Evolutionary conservation across 805 yeast species (phyloP).

Genomic region (Scheffersomyces stipitis): DNA sequence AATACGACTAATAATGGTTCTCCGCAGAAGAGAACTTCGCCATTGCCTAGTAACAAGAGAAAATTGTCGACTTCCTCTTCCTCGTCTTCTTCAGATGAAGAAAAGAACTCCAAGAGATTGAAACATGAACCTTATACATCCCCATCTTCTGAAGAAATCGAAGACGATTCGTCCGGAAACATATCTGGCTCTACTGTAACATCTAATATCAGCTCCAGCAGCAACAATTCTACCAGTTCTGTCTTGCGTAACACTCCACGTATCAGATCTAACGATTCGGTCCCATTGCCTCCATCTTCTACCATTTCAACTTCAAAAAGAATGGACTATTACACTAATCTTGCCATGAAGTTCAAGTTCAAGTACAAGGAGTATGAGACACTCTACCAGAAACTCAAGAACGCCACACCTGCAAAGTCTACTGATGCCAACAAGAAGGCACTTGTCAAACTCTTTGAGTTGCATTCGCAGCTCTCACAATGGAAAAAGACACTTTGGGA

Average conservation of each 20-base stretch:
- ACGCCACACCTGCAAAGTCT: slow-evolving; percentile 10
- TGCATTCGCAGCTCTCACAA: slow-evolving; percentile 51
- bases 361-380: slow-evolving; percentile 50
- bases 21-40: background rate
- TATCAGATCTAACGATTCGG: background rate
- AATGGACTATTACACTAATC: slow-evolving; percentile 37
- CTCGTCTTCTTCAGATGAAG: slow-evolving; percentile 23
- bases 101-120: slow-evolving; percentile 14
- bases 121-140: slow-evolving; percentile 28
- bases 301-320: slow-evolving; percentile 11
- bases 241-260: slow-evolving; percentile 2
- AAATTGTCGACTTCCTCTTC: slow-evolving; percentile 15
- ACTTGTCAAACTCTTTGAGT: slow-evolving; percentile 42
- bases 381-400: slow-evolving; percentile 34
- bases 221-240: background rate
- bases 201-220: slow-evolving; percentile 1
- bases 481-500: slow-evolving; percentile 62
- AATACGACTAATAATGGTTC: slow-evolving; percentile 1
- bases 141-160: slow-evolving; percentile 30
- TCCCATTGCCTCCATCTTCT: background rate
- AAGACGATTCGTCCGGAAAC: slow-evolving; percentile 16
- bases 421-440: slow-evolving; percentile 15
- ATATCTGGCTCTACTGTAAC: background rate
- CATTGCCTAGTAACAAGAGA: slow-evolving; percentile 7
- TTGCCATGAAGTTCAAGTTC: slow-evolving; percentile 48